These are phyloP conservation scores for Vicia faba DNA, from an alignment of 306 rosid species.

Conservation along the genomic window DNA sequence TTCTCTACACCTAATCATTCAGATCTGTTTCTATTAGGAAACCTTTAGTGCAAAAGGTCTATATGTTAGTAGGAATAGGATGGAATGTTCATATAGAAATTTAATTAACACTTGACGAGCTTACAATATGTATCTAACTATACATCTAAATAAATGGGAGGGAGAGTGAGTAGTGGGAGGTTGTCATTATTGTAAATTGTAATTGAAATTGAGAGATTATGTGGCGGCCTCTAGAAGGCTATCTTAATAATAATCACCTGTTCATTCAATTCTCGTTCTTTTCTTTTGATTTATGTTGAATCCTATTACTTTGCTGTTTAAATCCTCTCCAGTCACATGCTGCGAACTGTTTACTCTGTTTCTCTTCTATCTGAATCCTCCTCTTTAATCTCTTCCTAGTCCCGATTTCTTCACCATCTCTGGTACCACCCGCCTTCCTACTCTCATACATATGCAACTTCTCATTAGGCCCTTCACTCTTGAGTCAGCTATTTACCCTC, in stretches of 20 bases:
- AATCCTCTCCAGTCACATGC: not conserved
- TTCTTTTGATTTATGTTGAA: not conserved
- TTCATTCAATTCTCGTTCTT: not conserved
- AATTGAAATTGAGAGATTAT: not conserved
- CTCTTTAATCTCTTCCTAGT: constrained; percentile 2
- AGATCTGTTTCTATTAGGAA: not conserved
- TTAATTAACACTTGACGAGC: not conserved
- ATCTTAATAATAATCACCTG: not conserved
- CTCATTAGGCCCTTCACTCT: constrained; percentile 20
- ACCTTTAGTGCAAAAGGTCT: not conserved
- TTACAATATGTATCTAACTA: not conserved
- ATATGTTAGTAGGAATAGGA: not conserved
- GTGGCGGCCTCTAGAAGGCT: not conserved
- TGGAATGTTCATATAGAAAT: not conserved
- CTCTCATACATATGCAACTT: not conserved
- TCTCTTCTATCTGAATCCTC: constrained; percentile 12
- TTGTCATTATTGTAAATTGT: not conserved
- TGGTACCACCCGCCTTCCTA: not conserved
- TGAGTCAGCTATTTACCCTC: not conserved
- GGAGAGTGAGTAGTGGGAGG: not conserved
- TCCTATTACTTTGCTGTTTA: not conserved
- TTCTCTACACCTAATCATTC: not conserved
- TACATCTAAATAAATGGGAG: not conserved
- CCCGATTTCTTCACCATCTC: not conserved
- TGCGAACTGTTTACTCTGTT: not conserved